Base-by-base conservation (phyloP, 495 filamentous ascomycete species). In the Aeminium ludgeri region DNA sequence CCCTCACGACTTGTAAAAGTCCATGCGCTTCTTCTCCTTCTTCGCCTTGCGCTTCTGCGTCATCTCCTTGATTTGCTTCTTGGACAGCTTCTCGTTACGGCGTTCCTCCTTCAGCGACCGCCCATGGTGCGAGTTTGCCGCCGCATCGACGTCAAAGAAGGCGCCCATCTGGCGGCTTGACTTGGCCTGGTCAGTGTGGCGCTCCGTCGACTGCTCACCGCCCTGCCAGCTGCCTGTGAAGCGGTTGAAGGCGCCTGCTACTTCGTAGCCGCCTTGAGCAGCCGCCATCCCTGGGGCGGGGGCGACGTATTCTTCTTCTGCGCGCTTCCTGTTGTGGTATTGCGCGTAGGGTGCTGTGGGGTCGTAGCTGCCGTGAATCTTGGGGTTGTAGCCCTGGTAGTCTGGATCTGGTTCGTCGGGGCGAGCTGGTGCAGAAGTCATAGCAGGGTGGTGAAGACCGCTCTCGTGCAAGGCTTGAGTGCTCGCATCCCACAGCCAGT, bases 61-160 rank as follows among this genome's bases (percentile, higher is more conserved):
- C 55, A 78, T 80, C 36, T 71, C 69, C 62, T 75, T 76, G 30
- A 97, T 57, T 58, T 95, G 84, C 45, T 78, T 66, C 68, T 82
- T 91, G 25, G 60, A 81, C 30, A 92, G 64, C 65, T 86, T 93
- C 68, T 85, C 86, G n/a, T 75, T 76, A 31, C 78, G 75, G 23
- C 86, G 67, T 62, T 97, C 89, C 6, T 83, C 89, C 60, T 87
- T 91, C 37, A 97, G 61, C 55, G 85, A 93, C 41, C 82, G 73
- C 6, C 89, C 89, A 53, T 93, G 80, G 50, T 97, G 89, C 46
- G 70, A 75, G 55, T 95, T 95, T 1, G 91, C 91, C 16, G 86
- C 87, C 10, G 86, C 82, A 62, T 96, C 89, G n/a, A 96, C 89
- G 54, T 96, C 91, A 55, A 93, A 97, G 61, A 76, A 97, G 8